Evolutionary conservation across 371 early-diverging fungal genomes (phyloP), one percentile per base, ranked within the genome.

Genomic region (Syncephalastrum contaminatum): DNA sequence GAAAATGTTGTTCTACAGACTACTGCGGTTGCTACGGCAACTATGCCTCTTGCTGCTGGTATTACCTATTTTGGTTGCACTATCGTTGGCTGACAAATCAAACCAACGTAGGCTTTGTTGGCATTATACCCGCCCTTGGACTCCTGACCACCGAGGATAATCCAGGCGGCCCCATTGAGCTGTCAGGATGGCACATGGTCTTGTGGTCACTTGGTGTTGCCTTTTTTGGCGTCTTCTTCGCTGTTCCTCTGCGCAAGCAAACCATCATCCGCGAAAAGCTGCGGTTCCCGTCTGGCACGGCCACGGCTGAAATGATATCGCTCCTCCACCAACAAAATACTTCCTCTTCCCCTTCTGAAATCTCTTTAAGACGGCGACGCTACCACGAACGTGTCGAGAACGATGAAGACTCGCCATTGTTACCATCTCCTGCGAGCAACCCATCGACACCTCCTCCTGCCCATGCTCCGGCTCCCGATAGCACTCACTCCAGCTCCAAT

Each of bases 211-310:
- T 92, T n/a, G 91, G 84, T 4, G 77, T 91, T 48, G 87, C 92
- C 6, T 89, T 91, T 68, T 95, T 91, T 73, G 95, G 95, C 22
- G 88, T 95, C 6, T 93, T 93, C 60, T 93, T 95, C 67, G 94
- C 92, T 4, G 81, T 95, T 2, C 93, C 93, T 5, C 64, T 95
- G 45, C 72, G 95, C 44, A 83, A 79, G 36, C 91, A 92, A 59
- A 88, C 87, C 0, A 86, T 91, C 42, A 79, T 94, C 42, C 77
- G 84, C 44, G 90, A 92, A 58, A 89, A 90, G 63, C 79, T 94
- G 4, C 80, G 83, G 13, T 94, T 94, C 59, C 94, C 94, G 2
- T 88, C 92, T 1, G 92, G 93, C 2, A 90, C 92, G 15, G 93
- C 90, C 0, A 88, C 95, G 3, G 95, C 95, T 4, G 87, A 91